Conservation (phyloP, 1,284 basidiomycete species). For the Apiotrichum gamsii region DNA sequence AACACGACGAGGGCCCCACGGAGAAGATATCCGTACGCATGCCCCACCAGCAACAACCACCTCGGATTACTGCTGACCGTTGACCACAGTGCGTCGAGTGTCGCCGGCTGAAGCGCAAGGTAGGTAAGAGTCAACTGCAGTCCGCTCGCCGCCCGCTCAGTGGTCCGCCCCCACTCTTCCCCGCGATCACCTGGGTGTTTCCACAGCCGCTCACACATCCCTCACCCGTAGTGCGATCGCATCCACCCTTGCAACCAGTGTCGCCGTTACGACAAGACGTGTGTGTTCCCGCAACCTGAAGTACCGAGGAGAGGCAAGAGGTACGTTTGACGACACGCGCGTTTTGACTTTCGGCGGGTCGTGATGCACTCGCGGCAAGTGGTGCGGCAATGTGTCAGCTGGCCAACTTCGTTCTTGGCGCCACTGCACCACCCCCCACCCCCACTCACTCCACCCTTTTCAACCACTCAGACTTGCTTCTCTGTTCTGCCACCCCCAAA, state of each 20-base stretch:
- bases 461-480: too few species aligned
- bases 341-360: too few species aligned
- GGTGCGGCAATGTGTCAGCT: too few species aligned
- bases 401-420: too few species aligned
- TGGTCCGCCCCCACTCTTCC: conserved; percentile 1
- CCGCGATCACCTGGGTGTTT: too few species aligned
- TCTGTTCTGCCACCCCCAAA: too few species aligned
- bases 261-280: conserved; percentile 17
- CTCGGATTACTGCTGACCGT: neutral
- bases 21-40: conserved; percentile 5
- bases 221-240: conserved; percentile 14
- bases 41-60: neutral
- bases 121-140: too few species aligned
- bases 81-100: conserved; percentile 21
- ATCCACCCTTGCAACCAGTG: conserved; percentile 21
- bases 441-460: too few species aligned
- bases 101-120: conserved; percentile 22
- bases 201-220: neutral
- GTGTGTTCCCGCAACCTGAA: conserved; percentile 15
- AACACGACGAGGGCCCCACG: neutral
- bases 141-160: conserved; percentile 1
- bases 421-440: too few species aligned
- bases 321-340: neutral
- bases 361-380: too few species aligned
- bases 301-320: conserved; percentile 13